Base-by-base conservation (phyloP, 2,329 filamentous ascomycete species). In the Exophiala spinifera region DNA sequence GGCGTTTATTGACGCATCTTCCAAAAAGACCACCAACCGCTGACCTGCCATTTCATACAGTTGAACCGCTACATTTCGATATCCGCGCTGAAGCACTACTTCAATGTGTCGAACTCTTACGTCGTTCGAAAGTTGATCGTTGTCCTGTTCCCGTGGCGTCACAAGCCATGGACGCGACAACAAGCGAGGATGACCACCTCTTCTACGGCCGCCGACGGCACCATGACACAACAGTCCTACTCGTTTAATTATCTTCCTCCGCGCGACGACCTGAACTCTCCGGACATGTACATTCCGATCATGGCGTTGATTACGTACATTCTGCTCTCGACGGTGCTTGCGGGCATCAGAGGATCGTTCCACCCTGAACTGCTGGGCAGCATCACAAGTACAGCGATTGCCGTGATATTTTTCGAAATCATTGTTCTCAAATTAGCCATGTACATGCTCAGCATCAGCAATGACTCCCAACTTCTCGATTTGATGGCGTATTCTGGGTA, bases 221-320 rank as follows among this genome's bases (percentile, higher is more conserved):
- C 85, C 53, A 84, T 82, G 67, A 81, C 86, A 47, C 83, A 76
- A 70, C 69, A 75, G 66, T 70, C 76, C 62, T 76, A 77, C 61
- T 74, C 71, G 25, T 76, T 74, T 53, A 75, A 73, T 68, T 99
- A 94, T 73, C 81, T 96, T 6, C 90, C 94, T 4, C 94, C 94
- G 1, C 82, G 94, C 61, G 92, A 99, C 71, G 94, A 99, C 69
- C 79, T 97, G 72, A 99, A 99, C 74, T 95, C 90, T 62, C 94
- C 95, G 14, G 94, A 99, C 74, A 97, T 99, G 91, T 99, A 99
- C 76, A 99, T 99, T 65, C 91, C 91, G 55, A 87, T 95, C 67
- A 99, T 99, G 94, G 92, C 94, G 1, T 79, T 99, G 49, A 91
- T 97, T 44, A 99, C 94, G 20, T 99, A 99, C 72, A 95, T 99